phyloP scores from a whole-genome alignment of 129 eudicot genomes.

The Rutidosis leptorrhynchoides region DNA sequence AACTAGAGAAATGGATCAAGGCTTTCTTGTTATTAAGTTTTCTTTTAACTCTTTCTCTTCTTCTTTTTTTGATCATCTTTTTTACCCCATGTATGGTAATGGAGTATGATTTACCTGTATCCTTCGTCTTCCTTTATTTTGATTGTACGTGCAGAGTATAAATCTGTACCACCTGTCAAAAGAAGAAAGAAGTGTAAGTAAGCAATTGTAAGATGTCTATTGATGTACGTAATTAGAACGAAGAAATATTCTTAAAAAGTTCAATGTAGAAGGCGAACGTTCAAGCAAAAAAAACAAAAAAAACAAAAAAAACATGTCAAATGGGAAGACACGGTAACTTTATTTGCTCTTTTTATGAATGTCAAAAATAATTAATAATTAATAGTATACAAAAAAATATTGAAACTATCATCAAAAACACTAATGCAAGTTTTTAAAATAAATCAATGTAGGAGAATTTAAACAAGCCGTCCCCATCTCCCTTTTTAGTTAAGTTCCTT shows the following conservation, averaged over 20 bases:
- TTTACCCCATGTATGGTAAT: slow-evolving; percentile 13
- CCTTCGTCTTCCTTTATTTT: slow-evolving; percentile 94
- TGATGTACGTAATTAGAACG: not conserved
- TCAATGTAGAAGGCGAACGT: slow-evolving; percentile 11
- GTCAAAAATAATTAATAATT: not conserved
- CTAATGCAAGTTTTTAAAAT: not conserved
- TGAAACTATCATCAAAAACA: not conserved
- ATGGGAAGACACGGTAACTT: not conserved
- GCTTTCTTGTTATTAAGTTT: not conserved
- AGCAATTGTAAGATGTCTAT: slow-evolving; percentile 10
- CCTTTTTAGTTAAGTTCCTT: not conserved
- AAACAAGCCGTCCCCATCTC: not conserved
- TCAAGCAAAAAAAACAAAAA: no score
- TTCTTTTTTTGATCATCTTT: not conserved
- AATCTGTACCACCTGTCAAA: slow-evolving; percentile 63
- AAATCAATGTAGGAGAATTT: not conserved
- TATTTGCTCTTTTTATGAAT: not conserved
- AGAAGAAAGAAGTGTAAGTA: slow-evolving; percentile 8
- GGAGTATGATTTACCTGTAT: slow-evolving; percentile 47
- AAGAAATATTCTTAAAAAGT: not conserved
- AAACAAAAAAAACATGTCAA: not conserved
- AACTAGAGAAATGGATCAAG: slow-evolving; percentile 8
- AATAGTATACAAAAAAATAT: no score
- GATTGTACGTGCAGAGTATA: slow-evolving; percentile 80
- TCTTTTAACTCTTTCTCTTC: not conserved